A percentile compares a stretch with the other conserved stretches of the same genome.
These are phyloP conservation scores for Phytophthora citricola DNA, from an alignment of 352 stramenopile genomes.

Conservation along the genomic window DNA sequence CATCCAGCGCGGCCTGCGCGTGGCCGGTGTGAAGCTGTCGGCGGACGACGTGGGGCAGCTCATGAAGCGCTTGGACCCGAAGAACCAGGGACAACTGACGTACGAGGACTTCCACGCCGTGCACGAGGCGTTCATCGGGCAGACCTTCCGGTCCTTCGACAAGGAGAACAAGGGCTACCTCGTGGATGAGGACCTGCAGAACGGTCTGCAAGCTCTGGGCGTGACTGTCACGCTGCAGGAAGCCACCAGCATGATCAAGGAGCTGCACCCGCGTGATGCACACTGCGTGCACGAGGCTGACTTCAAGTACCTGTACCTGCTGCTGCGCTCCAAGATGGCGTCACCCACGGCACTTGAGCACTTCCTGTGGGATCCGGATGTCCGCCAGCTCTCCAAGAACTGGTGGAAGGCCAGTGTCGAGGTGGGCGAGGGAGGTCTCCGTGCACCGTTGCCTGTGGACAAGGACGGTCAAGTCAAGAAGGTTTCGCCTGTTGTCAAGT, in stretches of 20 bases:
- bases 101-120: constrained; percentile 81
- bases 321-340: constrained; percentile 82
- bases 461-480: constrained; percentile 60
- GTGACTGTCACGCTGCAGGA: constrained; percentile 76
- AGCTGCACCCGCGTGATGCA: constrained; percentile 71
- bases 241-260: constrained; percentile 79
- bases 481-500: constrained; percentile 77
- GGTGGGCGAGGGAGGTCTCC: constrained; percentile 74
- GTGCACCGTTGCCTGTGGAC: constrained; percentile 58
- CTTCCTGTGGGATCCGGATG: constrained; percentile 81
- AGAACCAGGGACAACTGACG: constrained; percentile 71
- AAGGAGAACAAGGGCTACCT: constrained; percentile 71
- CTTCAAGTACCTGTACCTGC: constrained; percentile 86
- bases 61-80: constrained; percentile 74
- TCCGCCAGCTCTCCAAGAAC: constrained; percentile 87
- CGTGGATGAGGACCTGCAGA: constrained; percentile 69
- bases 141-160: constrained; percentile 83
- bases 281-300: constrained; percentile 76
- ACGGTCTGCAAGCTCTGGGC: constrained; percentile 68
- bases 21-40: constrained; percentile 67
- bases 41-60: constrained; percentile 61
- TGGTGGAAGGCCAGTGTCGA: constrained; percentile 90
- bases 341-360: constrained; percentile 73
- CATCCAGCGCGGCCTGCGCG: constrained; percentile 74
- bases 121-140: constrained; percentile 77